Percentiles rank a stretch among this genome's conserved stretches.
Conservation (phyloP, 1,284 basidiomycete genomes). For the Irpex sp. region DNA sequence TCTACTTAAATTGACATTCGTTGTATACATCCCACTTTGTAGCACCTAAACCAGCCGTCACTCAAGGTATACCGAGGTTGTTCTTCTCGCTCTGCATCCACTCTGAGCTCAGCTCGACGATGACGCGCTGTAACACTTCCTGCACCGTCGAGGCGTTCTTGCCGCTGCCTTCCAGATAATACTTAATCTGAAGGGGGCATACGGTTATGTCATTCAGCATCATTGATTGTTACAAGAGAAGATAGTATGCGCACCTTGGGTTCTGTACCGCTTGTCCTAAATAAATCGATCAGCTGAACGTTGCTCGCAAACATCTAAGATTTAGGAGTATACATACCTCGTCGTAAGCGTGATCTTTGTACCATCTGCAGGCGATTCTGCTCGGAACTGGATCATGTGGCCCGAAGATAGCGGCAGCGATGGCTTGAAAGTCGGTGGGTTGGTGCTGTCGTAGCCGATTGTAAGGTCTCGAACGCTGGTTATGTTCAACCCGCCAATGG, state of each 20-base stretch:
- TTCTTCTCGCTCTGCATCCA: slow-evolving; percentile 69
- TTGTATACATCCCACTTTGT: too few species aligned
- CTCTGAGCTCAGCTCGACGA: slow-evolving; percentile 53
- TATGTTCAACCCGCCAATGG: slow-evolving; percentile 58
- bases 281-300: not conserved
- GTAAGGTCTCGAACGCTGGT: slow-evolving; percentile 72
- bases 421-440: slow-evolving; percentile 62
- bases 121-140: slow-evolving; percentile 45
- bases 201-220: not conserved
- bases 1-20: too few species aligned
- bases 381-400: slow-evolving; percentile 81
- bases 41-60: too few species aligned
- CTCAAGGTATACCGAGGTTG: slow-evolving; percentile 32
- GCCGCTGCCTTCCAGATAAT: slow-evolving; percentile 76
- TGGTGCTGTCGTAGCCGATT: slow-evolving; percentile 66
- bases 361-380: slow-evolving; percentile 38
- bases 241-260: slow-evolving; percentile 57
- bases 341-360: slow-evolving; percentile 61
- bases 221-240: not conserved
- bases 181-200: slow-evolving; percentile 59
- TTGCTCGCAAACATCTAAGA: not conserved
- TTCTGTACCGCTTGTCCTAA: slow-evolving; percentile 82
- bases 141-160: slow-evolving; percentile 40
- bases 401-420: slow-evolving; percentile 70
- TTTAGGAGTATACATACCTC: slow-evolving; percentile 38